Evolutionary conservation across 305 asterid species (phyloP).

Genomic region (Petunia hybrid): DNA sequence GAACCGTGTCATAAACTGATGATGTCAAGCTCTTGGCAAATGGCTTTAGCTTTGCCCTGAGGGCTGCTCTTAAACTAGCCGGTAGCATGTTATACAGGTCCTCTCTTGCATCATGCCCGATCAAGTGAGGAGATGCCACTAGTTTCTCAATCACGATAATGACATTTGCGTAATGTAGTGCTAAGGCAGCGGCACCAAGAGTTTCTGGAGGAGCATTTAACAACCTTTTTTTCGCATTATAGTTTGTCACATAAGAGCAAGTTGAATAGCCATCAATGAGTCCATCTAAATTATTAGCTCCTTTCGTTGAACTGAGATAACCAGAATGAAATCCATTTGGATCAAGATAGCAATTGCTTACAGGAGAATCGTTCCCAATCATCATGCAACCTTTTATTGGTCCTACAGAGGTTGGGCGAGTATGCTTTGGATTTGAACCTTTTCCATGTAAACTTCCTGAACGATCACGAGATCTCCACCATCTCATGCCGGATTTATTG

Average conservation of each 20-base stretch:
- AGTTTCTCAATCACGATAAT: conserved; percentile 80
- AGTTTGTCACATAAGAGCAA: conserved; percentile 41
- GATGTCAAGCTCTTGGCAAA: conserved; percentile 55
- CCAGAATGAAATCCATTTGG: conserved; percentile 42
- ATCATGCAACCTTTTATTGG: conserved; percentile 50
- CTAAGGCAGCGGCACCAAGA: conserved; percentile 84
- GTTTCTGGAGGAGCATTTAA: conserved; percentile 73
- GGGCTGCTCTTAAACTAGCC: conserved; percentile 64
- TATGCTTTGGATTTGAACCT: conserved; percentile 43
- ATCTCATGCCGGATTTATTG: conserved; percentile 52
- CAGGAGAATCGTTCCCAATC: conserved; percentile 49
- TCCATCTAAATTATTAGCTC: conserved; percentile 25
- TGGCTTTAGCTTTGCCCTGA: conserved; percentile 84
- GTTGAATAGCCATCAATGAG: conserved; percentile 43
- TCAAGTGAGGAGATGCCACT: conserved; percentile 79
- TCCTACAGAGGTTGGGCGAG: conserved; percentile 43
- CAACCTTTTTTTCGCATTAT: conserved; percentile 52
- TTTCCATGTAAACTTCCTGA: conserved; percentile 50
- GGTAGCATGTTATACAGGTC: conserved; percentile 91
- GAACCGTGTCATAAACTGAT: conserved; percentile 66
- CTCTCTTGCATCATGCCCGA: conserved; percentile 84
- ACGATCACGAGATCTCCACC: conserved; percentile 70
- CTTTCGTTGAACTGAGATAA: conserved; percentile 19
- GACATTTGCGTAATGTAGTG: conserved; percentile 83
- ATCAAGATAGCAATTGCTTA: conserved; percentile 36